Conservation (phyloP, 768 basidiomycete genomes). For the Naganishia kalamii region DNA sequence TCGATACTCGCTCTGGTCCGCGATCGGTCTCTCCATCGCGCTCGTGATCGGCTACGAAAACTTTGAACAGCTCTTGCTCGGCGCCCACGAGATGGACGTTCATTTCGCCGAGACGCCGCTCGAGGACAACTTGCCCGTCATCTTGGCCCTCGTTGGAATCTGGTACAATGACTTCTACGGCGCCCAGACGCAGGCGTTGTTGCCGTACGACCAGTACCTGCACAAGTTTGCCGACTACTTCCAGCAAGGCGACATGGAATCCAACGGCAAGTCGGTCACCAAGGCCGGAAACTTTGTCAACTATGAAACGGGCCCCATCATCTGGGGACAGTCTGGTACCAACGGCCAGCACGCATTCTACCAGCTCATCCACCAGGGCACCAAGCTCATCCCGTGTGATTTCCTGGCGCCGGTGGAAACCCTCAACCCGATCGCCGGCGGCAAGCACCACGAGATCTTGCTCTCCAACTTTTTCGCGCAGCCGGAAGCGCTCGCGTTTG, state of each 20-base stretch:
- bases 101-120: slow-evolving; percentile 86
- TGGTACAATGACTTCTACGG: slow-evolving; percentile 99
- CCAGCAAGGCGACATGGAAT: slow-evolving; percentile 99
- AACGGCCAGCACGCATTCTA: slow-evolving; percentile 99
- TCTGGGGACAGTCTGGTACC: slow-evolving; percentile 97
- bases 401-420: slow-evolving; percentile 45
- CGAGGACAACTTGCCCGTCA: slow-evolving; percentile 83
- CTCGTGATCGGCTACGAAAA: slow-evolving; percentile 88
- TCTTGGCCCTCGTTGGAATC: slow-evolving; percentile 80
- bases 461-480: slow-evolving; percentile 98
- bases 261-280: slow-evolving; percentile 93
- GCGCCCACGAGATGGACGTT: slow-evolving; percentile 95
- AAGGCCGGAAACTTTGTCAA: slow-evolving; percentile 85
- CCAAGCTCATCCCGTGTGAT: slow-evolving; percentile 48
- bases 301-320: slow-evolving; percentile 97
- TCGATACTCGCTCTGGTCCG: slow-evolving; percentile 95
- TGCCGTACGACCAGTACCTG: slow-evolving; percentile 98
- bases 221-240: slow-evolving; percentile 99
- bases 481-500: slow-evolving; percentile 94
- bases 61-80: slow-evolving; percentile 80
- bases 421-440: slow-evolving; percentile 68
- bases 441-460: slow-evolving; percentile 94
- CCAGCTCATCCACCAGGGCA: slow-evolving; percentile 61
- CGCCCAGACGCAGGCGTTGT: slow-evolving; percentile 85
- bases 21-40: slow-evolving; percentile 91